Evolutionary conservation across 139 green algal genomes (phyloP), one percentile per base, ranked within the genome.

Genomic region (Parachlorella kessleri): DNA sequence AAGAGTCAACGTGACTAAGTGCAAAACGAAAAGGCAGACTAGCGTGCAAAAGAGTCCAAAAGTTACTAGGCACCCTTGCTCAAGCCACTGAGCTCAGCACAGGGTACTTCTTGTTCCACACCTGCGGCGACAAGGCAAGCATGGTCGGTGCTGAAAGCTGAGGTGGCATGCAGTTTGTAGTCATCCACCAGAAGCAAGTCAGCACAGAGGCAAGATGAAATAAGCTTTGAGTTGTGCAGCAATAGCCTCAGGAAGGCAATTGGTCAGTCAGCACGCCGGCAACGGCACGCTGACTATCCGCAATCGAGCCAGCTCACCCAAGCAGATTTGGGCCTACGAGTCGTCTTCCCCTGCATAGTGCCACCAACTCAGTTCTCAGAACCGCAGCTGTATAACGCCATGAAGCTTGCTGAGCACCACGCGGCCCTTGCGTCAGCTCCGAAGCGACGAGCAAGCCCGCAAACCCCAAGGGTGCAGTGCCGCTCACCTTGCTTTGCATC

Each of bases 31-130:
- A 33, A 38, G 24, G 39, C 41, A 54, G 75, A 80, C 75, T 80
- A 66, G 41, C 65, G 48, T 75, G 38, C 78, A 79, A 79, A 78
- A 86, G 41, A 80, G 76, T 83, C 75, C 81, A 80, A 86, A 80
- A 80, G 70, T 37, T 14, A n/a, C n/a, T n/a, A n/a, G n/a, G 55
- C 2, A 28, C 48, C 14, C 14, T 18, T 59, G 48, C 48, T 59
- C 48, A 59, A 28, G 48, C 48, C 14, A 59, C 48, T 14, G 48
- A 14, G 21, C 14, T 59, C 48, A 59, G 48, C 14, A 18, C 21
- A 18, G 48, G 48, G 48, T 33, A 68, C 69, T 86, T 86, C 69
- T 86, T 80, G 77, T 86, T 86, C 81, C 81, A 86, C 28, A 86
- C 81, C 81, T 81, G 76, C 33, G 55, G 3, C 10, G 66, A 21